A percentile compares a stretch with the other conserved stretches of the same genome.
Evolutionary conservation across 1,139 yeast genomes (phyloP).

Genomic region (Candida mesenterica): DNA sequence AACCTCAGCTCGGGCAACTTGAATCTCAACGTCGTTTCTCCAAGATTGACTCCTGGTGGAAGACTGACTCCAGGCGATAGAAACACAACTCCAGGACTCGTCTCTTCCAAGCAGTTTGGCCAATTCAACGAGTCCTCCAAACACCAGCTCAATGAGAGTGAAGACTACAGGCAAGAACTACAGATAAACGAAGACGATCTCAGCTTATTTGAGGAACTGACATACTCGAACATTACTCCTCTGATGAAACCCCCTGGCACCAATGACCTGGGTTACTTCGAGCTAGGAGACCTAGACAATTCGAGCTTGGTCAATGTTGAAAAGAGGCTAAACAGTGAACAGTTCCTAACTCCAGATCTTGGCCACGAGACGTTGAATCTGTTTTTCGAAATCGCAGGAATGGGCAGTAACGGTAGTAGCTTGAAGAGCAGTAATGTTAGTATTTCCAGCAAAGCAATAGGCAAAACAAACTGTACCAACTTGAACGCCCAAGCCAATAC

Average conservation of each 20-base stretch:
- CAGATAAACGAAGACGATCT: conserved; percentile 6
- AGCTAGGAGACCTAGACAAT: conserved; percentile 8
- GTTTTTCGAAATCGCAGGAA: conserved; percentile 2
- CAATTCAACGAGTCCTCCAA: conserved; percentile 1
- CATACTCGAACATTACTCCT: conserved; percentile 30
- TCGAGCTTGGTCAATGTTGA: background rate
- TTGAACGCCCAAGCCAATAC: too few relatives aligned
- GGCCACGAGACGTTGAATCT: conserved; percentile 1
- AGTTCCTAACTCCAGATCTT: conserved; percentile 3
- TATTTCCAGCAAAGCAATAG: too few relatives aligned
- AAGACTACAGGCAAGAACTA: conserved; percentile 2
- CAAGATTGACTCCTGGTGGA: conserved; percentile 8
- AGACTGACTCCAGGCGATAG: too few relatives aligned
- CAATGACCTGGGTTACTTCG: conserved; percentile 12
- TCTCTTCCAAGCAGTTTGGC: conserved; percentile 8
- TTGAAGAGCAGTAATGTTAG: background rate
- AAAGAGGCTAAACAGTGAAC: background rate
- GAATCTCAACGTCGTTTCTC: conserved; percentile 1
- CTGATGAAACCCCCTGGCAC: conserved; percentile 40
- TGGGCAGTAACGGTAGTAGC: background rate
- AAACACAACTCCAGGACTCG: conserved; percentile 1
- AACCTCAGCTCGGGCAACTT: conserved; percentile 9
- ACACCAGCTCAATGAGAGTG: background rate
- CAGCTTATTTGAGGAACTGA: conserved; percentile 4
- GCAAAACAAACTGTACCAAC: too few relatives aligned